Conservation (phyloP, 2,329 filamentous ascomycete species). For the Paraphaeosphaeria minitans region DNA sequence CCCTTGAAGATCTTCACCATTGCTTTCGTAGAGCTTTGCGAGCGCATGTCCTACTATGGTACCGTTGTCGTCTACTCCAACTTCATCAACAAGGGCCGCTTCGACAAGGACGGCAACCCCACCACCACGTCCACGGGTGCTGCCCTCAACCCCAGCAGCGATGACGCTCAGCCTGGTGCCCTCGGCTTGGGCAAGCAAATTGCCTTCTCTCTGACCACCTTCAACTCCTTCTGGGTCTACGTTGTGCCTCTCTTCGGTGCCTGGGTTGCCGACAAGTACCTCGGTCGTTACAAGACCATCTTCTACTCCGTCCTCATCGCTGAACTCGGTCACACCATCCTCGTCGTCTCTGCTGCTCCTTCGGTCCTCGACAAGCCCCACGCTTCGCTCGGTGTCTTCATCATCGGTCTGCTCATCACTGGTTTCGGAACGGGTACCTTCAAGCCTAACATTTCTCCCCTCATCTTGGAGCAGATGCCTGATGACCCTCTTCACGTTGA, state of each 20-base stretch:
- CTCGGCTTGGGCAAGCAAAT: slow-evolving; percentile 22
- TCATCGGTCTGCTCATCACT: slow-evolving; percentile 51
- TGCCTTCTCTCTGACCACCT: slow-evolving; percentile 4
- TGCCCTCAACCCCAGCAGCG: slow-evolving; percentile 2
- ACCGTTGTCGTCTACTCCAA: slow-evolving; percentile 64
- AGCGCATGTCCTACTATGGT: slow-evolving; percentile 75
- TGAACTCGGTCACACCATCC: slow-evolving; percentile 56
- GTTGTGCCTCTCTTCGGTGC: slow-evolving; percentile 50
- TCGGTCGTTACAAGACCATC: slow-evolving; percentile 63
- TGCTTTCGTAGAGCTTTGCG: slow-evolving; percentile 70
- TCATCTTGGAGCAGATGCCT: slow-evolving; percentile 69
- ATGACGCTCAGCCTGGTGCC: slow-evolving; percentile 23
- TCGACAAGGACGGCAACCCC: not conserved
- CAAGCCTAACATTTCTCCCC: slow-evolving; percentile 54
- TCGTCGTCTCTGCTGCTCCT: slow-evolving; percentile 56
- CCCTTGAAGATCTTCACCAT: slow-evolving; percentile 68
- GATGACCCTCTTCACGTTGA: slow-evolving; percentile 56
- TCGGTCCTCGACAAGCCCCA: slow-evolving; percentile 43
- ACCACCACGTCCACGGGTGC: slow-evolving; percentile 4
- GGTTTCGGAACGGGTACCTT: slow-evolving; percentile 48
- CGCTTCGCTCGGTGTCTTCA: slow-evolving; percentile 52
- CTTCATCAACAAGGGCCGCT: slow-evolving; percentile 1
- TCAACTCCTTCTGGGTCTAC: slow-evolving; percentile 31
- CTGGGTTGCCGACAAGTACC: slow-evolving; percentile 58
- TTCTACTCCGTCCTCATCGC: slow-evolving; percentile 45